phyloP scores from a whole-genome alignment of 768 basidiomycete species.

The Boletus reticulatus region DNA sequence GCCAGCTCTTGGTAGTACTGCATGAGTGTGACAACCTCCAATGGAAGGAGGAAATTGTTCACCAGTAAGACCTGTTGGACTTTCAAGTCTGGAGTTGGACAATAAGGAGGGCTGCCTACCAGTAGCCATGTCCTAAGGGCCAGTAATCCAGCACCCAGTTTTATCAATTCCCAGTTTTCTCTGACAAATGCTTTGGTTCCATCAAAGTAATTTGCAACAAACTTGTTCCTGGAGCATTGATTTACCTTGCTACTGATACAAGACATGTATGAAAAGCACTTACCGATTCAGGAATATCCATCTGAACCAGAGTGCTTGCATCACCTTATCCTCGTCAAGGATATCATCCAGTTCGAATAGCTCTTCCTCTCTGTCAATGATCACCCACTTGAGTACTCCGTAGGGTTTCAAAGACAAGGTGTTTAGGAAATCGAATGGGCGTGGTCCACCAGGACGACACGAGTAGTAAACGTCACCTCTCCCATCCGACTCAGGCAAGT shows the following conservation, averaged over 20 bases:
- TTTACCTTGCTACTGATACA: background rate
- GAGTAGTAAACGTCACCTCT: constrained; percentile 53
- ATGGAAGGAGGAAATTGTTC: constrained; percentile 50
- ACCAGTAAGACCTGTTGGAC: constrained; percentile 48
- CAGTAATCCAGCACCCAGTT: constrained; percentile 64
- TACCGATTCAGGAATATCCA: constrained; percentile 70
- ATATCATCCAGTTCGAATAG: constrained; percentile 71
- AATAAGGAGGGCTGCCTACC: constrained; percentile 35
- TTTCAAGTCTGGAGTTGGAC: background rate
- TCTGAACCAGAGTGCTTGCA: constrained; percentile 73
- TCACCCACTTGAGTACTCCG: constrained; percentile 66
- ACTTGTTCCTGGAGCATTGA: constrained; percentile 41
- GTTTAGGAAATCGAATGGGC: constrained; percentile 62
- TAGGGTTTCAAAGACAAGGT: constrained; percentile 58
- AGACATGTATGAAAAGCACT: constrained; percentile 3
- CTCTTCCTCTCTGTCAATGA: constrained; percentile 74
- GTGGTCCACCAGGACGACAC: constrained; percentile 63
- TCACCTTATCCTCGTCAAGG: constrained; percentile 73
- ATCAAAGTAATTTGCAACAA: constrained; percentile 53
- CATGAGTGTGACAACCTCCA: constrained; percentile 50
- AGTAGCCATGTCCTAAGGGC: constrained; percentile 61
- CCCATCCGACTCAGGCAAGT: constrained; percentile 46
- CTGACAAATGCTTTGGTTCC: constrained; percentile 56
- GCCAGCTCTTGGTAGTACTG: constrained; percentile 54
- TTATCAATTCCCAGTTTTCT: constrained; percentile 65